Evolutionary conservation across 2,329 filamentous ascomycete species (phyloP).

Genomic region (Fusarium vanettenii): DNA sequence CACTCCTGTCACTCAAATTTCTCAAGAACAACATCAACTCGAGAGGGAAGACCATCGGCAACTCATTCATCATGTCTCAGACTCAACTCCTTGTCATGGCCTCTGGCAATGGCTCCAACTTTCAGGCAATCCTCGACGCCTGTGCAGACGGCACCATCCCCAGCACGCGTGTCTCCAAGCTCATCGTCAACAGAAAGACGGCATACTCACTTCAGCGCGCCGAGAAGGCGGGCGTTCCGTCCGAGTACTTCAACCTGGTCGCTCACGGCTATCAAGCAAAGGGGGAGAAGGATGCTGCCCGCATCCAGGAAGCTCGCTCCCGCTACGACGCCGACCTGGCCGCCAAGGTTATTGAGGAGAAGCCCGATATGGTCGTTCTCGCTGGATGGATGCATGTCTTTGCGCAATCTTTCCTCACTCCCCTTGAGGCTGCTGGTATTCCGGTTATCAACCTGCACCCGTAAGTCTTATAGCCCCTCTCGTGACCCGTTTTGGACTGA

Average conservation of each 20-base stretch:
- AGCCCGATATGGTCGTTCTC: constrained; percentile 80
- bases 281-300: constrained; percentile 69
- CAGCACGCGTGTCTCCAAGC: constrained; percentile 56
- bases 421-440: constrained; percentile 70
- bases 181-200: constrained; percentile 61
- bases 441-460: constrained; percentile 85
- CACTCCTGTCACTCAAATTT: background rate
- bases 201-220: constrained; percentile 58
- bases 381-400: constrained; percentile 91
- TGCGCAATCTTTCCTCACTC: constrained; percentile 74
- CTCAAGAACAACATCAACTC: background rate
- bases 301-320: constrained; percentile 66
- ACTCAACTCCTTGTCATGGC: constrained; percentile 70
- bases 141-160: constrained; percentile 54
- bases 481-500: background rate
- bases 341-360: constrained; percentile 70
- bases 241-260: constrained; percentile 84
- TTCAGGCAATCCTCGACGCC: constrained; percentile 76
- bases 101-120: constrained; percentile 80
- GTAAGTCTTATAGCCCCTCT: background rate
- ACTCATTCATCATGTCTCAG: constrained; percentile 53
- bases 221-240: constrained; percentile 64
- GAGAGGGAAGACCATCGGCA: background rate
- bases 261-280: constrained; percentile 71
- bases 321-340: constrained; percentile 84